These are phyloP conservation scores for Aspergillus sojae DNA, from an alignment of 2,329 filamentous ascomycete genomes.

Conservation along the genomic window DNA sequence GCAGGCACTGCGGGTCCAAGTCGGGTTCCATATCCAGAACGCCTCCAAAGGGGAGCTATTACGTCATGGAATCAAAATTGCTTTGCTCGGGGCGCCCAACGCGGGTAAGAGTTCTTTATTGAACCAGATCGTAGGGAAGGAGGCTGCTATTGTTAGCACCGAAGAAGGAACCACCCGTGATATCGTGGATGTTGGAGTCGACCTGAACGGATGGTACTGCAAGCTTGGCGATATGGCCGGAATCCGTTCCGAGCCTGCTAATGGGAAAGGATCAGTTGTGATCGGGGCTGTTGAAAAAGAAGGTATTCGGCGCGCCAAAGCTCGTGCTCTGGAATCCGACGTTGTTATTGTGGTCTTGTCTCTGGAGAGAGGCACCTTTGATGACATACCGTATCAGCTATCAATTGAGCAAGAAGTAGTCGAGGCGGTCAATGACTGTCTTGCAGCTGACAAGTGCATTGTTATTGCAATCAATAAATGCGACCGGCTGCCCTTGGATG, in stretches of 20 bases:
- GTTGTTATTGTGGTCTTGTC: slow-evolving; percentile 80
- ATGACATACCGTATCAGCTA: slow-evolving; percentile 30
- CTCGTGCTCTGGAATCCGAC: slow-evolving; percentile 80
- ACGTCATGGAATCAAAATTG: slow-evolving; percentile 80
- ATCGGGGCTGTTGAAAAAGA: slow-evolving; percentile 83
- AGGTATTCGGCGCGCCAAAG: slow-evolving; percentile 83
- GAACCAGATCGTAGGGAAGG: slow-evolving; percentile 84
- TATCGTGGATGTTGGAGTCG: slow-evolving; percentile 87
- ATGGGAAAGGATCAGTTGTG: slow-evolving; percentile 15
- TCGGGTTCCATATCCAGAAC: slow-evolving; percentile 72
- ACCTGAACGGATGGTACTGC: slow-evolving; percentile 86
- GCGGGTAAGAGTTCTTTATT: slow-evolving; percentile 93
- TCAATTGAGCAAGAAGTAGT: slow-evolving; percentile 60
- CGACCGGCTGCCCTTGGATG: slow-evolving; percentile 47
- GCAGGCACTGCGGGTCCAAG: slow-evolving; percentile 59
- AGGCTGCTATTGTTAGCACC: slow-evolving; percentile 91
- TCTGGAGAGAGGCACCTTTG: slow-evolving; percentile 57
- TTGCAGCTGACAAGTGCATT: slow-evolving; percentile 54
- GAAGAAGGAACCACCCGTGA: slow-evolving; percentile 94
- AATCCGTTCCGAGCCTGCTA: slow-evolving; percentile 58
- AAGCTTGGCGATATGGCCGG: slow-evolving; percentile 96
- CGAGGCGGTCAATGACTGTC: slow-evolving; percentile 55
- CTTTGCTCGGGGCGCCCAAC: slow-evolving; percentile 88
- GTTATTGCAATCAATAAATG: slow-evolving; percentile 64
- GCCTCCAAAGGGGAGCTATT: slow-evolving; percentile 82